Evolutionary conservation across 768 basidiomycete species (phyloP).

Genomic region (Coprinopsis strossmayeri): DNA sequence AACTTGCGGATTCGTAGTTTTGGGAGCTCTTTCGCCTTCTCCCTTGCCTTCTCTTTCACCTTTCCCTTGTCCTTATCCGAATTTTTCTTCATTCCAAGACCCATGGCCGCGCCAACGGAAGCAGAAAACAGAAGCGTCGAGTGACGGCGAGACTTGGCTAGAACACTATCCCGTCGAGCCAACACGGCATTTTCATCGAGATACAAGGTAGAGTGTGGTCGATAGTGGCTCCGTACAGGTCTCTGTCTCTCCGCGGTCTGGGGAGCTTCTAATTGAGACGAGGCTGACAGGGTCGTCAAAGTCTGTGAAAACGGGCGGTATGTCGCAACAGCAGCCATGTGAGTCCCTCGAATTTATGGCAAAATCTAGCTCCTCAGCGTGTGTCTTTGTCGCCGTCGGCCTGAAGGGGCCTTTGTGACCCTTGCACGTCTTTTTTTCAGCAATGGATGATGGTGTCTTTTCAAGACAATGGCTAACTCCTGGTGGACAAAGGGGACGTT

Average conservation of each 20-base stretch:
- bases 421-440: no score
- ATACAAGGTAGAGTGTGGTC: constrained; percentile 31
- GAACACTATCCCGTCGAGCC: constrained; percentile 5
- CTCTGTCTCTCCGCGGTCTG: constrained; percentile 7
- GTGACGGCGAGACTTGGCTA: constrained; percentile 3
- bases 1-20: constrained; percentile 8
- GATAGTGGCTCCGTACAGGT: constrained; percentile 27
- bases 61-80: constrained; percentile 22
- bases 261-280: constrained; percentile 1
- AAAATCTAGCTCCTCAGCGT: neutral
- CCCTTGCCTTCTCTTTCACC: no score
- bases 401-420: neutral
- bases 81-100: constrained; percentile 26
- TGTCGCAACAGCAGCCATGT: constrained; percentile 9
- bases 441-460: no score
- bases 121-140: constrained; percentile 21
- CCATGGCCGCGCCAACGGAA: constrained; percentile 28
- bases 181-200: constrained; percentile 14
- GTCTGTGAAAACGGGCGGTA: constrained; percentile 8
- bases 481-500: neutral
- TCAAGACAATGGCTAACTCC: no score
- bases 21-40: constrained; percentile 11
- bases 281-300: constrained; percentile 6
- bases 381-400: neutral
- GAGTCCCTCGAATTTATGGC: constrained; percentile 3